phyloP scores from a whole-genome alignment of 495 filamentous ascomycete species.

The Aspergillus leporis region DNA sequence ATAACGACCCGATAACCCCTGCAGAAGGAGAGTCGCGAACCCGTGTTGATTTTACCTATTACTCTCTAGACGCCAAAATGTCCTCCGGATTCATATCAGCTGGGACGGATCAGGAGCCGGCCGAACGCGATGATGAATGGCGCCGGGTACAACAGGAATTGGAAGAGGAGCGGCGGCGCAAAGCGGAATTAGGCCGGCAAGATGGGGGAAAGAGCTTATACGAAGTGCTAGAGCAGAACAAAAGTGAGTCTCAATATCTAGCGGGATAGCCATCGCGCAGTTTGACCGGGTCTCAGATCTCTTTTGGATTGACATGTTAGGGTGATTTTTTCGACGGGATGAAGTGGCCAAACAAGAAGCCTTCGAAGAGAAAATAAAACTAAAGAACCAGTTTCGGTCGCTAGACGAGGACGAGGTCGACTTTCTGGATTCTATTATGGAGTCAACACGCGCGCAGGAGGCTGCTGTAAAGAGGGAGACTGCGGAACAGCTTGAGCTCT shows the following conservation, averaged over 20 bases:
- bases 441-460: conserved; percentile 69
- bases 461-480: conserved; percentile 73
- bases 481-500: conserved; percentile 67
- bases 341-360: conserved; percentile 92
- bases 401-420: conserved; percentile 94
- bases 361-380: conserved; percentile 83
- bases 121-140: conserved; percentile 71
- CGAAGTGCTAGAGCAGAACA: conserved; percentile 89
- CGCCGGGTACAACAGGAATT: conserved; percentile 72
- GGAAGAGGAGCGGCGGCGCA: conserved; percentile 63
- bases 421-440: conserved; percentile 78
- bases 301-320: conserved; percentile 55
- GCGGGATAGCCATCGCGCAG: not conserved
- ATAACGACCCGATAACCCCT: not conserved
- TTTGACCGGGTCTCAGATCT: conserved; percentile 1
- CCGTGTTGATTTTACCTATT: conserved; percentile 1
- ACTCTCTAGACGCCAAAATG: conserved; percentile 45
- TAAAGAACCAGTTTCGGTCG: conserved; percentile 92
- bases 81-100: conserved; percentile 89
- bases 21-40: not conserved
- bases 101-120: conserved; percentile 68
- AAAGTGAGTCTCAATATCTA: conserved; percentile 61
- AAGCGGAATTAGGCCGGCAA: conserved; percentile 57
- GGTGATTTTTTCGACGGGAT: conserved; percentile 27
- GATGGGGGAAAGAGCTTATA: conserved; percentile 72